Conservation (phyloP, 129 eudicot genomes). For the Sambucus nigra region DNA sequence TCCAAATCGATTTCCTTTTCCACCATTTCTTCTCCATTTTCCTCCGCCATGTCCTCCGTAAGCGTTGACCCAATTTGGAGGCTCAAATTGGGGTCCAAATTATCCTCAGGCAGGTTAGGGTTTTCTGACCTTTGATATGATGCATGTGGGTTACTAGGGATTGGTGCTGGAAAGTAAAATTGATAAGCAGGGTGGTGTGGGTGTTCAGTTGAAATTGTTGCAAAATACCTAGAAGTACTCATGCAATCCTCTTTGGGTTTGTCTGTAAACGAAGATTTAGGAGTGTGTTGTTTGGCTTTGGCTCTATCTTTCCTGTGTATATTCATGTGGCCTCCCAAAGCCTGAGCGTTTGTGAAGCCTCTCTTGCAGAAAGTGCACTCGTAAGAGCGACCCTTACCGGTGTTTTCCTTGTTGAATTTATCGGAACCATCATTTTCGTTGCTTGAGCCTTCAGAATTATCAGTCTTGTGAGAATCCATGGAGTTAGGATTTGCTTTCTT, state of each 20-base stretch:
- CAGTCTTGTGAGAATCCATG: slow-evolving; percentile 29
- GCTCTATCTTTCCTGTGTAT: slow-evolving; percentile 34
- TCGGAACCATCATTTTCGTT: slow-evolving; percentile 36
- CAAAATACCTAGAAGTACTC: slow-evolving; percentile 17
- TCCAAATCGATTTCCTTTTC: slow-evolving; percentile 60
- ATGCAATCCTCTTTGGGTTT: slow-evolving; percentile 18
- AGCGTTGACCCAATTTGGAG: slow-evolving; percentile 28
- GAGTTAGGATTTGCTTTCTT: no score
- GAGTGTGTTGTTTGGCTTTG: slow-evolving; percentile 33
- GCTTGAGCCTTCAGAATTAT: slow-evolving; percentile 42
- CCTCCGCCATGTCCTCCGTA: slow-evolving; percentile 11
- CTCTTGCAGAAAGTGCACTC: slow-evolving; percentile 30
- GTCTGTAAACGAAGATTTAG: slow-evolving; percentile 2
- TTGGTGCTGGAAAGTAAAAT: slow-evolving; percentile 31
- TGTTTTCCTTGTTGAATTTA: no score
- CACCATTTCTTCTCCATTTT: slow-evolving; percentile 26
- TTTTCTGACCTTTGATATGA: slow-evolving; percentile 3
- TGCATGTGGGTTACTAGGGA: slow-evolving; percentile 28
- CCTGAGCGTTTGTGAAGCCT: slow-evolving; percentile 36
- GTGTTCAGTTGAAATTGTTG: slow-evolving; percentile 18
- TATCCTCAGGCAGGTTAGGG: slow-evolving; percentile 10
- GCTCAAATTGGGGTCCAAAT: slow-evolving; percentile 29
- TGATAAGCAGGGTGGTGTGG: slow-evolving; percentile 25
- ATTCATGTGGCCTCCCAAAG: slow-evolving; percentile 41
- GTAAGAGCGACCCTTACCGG: slow-evolving; percentile 30